These are phyloP conservation scores for Allium fistulosum DNA, from an alignment of 106 monocot genomes.

Conservation along the genomic window DNA sequence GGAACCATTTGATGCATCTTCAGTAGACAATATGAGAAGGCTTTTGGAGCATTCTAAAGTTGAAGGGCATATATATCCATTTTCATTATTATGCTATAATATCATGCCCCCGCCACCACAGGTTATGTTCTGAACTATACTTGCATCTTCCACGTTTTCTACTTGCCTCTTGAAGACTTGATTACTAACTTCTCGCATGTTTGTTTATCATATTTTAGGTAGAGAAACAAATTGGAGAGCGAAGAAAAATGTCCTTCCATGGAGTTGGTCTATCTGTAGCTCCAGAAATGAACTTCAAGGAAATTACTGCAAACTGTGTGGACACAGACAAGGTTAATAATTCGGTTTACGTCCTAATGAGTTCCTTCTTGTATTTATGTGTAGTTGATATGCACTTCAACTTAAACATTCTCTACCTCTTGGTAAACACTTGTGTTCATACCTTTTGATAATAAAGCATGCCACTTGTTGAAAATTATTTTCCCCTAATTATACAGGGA, in stretches of 20 bases:
- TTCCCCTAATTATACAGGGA: no score
- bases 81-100: slow-evolving; percentile 73
- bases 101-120: slow-evolving; percentile 90
- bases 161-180: no score
- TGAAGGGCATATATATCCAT: slow-evolving; percentile 78
- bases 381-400: not conserved
- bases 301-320: slow-evolving; percentile 26
- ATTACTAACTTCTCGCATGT: not conserved
- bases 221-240: slow-evolving; percentile 89
- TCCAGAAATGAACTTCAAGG: slow-evolving; percentile 45
- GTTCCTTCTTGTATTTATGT: no score
- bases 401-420: not conserved
- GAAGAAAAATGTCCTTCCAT: slow-evolving; percentile 67
- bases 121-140: slow-evolving; percentile 23
- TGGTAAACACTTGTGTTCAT: not conserved
- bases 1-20: slow-evolving; percentile 83
- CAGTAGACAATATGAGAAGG: slow-evolving; percentile 94
- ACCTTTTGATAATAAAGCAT: not conserved
- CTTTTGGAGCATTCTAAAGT: slow-evolving; percentile 64
- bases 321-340: slow-evolving; percentile 53
- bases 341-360: no score
- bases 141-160: no score
- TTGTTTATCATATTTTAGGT: slow-evolving; percentile 30
- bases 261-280: slow-evolving; percentile 73
- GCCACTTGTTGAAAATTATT: not conserved